Percentiles rank a stretch among this genome's conserved stretches.
Conservation (phyloP, 306 rosid genomes). For the Fragaria vesca region DNA sequence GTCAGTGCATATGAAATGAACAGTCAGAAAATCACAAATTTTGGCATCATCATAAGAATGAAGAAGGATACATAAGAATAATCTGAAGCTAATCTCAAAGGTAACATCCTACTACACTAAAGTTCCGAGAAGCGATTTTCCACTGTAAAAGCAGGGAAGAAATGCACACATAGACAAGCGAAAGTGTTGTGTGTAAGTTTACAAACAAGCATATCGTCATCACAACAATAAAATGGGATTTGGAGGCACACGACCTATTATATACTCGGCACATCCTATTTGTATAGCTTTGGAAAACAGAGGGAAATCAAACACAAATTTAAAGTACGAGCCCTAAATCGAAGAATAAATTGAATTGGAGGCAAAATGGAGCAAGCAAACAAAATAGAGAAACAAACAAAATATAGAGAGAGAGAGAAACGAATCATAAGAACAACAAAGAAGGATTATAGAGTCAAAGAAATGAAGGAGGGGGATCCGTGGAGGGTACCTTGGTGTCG, state of each 20-base stretch:
- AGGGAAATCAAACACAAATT: not conserved
- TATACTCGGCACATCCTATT: not conserved
- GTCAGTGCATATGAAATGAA: not conserved
- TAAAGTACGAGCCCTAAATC: not conserved
- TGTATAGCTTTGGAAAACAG: not conserved
- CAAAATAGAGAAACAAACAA: not conserved
- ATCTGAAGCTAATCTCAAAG: not conserved
- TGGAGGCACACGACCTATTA: not conserved
- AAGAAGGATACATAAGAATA: not conserved
- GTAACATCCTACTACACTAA: not conserved
- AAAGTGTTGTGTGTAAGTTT: not conserved
- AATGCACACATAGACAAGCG: not conserved
- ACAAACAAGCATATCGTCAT: not conserved
- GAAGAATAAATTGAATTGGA: not conserved
- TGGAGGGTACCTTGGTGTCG: conserved; percentile 50
- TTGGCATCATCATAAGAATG: not conserved
- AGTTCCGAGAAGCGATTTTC: too few species aligned
- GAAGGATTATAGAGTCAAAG: too few species aligned
- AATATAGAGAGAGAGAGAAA: not conserved
- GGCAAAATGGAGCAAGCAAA: not conserved
- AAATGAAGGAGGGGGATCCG: too few species aligned
- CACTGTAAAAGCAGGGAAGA: too few species aligned
- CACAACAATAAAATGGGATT: not conserved
- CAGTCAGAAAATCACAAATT: not conserved
- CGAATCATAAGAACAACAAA: not conserved